phyloP scores from a whole-genome alignment of 1,139 yeast genomes.

The Yamadazyma kanchanaburiensis region DNA sequence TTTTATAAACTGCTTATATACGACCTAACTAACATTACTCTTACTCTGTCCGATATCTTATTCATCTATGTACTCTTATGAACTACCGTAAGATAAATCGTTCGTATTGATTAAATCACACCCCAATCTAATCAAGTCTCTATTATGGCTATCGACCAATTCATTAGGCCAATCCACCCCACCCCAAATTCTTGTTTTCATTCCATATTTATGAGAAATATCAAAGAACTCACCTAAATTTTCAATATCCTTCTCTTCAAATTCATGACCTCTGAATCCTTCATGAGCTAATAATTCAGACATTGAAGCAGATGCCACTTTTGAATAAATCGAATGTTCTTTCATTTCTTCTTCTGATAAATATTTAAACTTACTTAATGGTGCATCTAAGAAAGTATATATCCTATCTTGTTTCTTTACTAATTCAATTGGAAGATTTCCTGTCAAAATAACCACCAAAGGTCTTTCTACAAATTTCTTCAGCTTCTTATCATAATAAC shows the following conservation, averaged over 20 bases:
- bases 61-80: no score
- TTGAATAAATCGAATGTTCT: constrained; percentile 24
- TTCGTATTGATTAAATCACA: constrained; percentile 41
- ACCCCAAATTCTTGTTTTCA: constrained; percentile 45
- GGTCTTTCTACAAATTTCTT: constrained; percentile 31
- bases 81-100: constrained; percentile 20
- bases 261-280: constrained; percentile 12
- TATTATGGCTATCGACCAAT: constrained; percentile 27
- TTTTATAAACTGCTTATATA: no score
- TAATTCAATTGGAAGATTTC: constrained; percentile 34
- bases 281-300: constrained; percentile 25
- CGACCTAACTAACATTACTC: no score
- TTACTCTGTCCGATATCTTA: no score
- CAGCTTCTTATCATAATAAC: constrained; percentile 27
- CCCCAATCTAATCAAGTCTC: constrained; percentile 23
- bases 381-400: constrained; percentile 40
- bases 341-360: constrained; percentile 15
- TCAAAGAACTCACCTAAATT: not conserved
- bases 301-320: constrained; percentile 36
- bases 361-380: constrained; percentile 23
- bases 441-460: constrained; percentile 37
- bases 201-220: constrained; percentile 31
- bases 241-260: constrained; percentile 19
- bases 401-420: constrained; percentile 24
- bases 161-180: constrained; percentile 37